phyloP scores from a whole-genome alignment of 352 stramenopile species.

The Phytopythium aichiense region DNA sequence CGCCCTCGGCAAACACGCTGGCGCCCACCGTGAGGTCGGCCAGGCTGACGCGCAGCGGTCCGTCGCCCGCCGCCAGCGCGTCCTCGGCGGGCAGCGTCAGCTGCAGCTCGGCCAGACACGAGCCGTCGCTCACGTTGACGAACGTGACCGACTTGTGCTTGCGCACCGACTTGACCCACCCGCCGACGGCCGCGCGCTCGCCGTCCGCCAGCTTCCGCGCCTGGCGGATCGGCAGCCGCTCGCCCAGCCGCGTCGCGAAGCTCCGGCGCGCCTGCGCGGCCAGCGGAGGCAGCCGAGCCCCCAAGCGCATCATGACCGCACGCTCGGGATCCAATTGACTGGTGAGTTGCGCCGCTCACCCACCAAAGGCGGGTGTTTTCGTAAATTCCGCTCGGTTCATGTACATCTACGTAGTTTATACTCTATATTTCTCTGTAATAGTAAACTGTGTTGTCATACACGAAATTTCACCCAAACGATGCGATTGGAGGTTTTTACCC shows the following conservation, averaged over 20 bases:
- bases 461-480: too few relatives aligned
- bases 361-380: too few relatives aligned
- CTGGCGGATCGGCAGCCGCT: constrained; percentile 40
- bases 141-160: constrained; percentile 98
- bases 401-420: too few relatives aligned
- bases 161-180: constrained; percentile 95
- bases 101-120: constrained; percentile 90
- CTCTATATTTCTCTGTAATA: too few relatives aligned
- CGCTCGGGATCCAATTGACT: too few relatives aligned
- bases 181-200: constrained; percentile 48
- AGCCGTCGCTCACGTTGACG: constrained; percentile 96
- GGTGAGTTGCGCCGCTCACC: too few relatives aligned
- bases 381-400: too few relatives aligned
- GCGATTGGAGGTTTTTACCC: neutral
- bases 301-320: constrained; percentile 11
- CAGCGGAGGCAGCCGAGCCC: too few relatives aligned
- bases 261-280: neutral
- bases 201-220: constrained; percentile 33
- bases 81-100: constrained; percentile 74
- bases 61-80: constrained; percentile 18
- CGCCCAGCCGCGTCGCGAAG: constrained; percentile 17
- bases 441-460: too few relatives aligned
- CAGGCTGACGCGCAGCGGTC: constrained; percentile 48
- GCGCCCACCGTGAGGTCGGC: constrained; percentile 91
- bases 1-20: constrained; percentile 88